These are phyloP conservation scores for Priceomyces haplophilus DNA, from an alignment of 805 yeast genomes.

Conservation along the genomic window DNA sequence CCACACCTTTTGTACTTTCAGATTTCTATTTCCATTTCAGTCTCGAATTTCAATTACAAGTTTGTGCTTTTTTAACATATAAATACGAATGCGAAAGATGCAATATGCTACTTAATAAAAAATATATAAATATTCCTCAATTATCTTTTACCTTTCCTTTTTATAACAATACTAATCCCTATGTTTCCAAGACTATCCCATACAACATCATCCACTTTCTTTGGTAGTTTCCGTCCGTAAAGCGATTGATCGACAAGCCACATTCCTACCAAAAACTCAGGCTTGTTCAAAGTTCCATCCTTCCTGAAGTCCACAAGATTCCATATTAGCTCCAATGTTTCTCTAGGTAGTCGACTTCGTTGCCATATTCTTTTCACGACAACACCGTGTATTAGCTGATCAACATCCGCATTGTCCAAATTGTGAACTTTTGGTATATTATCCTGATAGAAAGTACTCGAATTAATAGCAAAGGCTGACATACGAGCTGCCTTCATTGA, in stretches of 20 bases:
- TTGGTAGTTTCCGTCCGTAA: constrained; percentile 88
- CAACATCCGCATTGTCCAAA: constrained; percentile 22
- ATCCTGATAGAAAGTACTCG: constrained; percentile 16
- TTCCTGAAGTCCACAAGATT: constrained; percentile 60
- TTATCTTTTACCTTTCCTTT: constrained; percentile 28
- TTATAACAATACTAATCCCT: constrained; percentile 39
- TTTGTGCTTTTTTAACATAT: neutral
- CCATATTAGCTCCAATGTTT: constrained; percentile 60
- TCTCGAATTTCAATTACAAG: neutral
- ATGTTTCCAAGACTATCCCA: constrained; percentile 75
- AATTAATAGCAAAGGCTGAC: constrained; percentile 27
- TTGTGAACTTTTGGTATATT: constrained; percentile 30
- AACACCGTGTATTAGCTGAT: constrained; percentile 48
- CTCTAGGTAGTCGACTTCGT: constrained; percentile 68
- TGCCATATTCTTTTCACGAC: constrained; percentile 80
- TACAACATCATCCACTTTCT: constrained; percentile 57
- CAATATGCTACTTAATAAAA: neutral
- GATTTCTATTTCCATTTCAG: neutral
- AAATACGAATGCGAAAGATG: neutral
- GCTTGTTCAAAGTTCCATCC: constrained; percentile 75
- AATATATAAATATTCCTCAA: neutral
- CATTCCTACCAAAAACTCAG: constrained; percentile 91
- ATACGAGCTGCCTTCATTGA: constrained; percentile 33
- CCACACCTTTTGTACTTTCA: neutral
- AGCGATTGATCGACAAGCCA: constrained; percentile 96